Percentiles rank a stretch among this genome's conserved stretches.
Conservation (phyloP, 768 basidiomycete species). For the Boletus subcaerulescens region DNA sequence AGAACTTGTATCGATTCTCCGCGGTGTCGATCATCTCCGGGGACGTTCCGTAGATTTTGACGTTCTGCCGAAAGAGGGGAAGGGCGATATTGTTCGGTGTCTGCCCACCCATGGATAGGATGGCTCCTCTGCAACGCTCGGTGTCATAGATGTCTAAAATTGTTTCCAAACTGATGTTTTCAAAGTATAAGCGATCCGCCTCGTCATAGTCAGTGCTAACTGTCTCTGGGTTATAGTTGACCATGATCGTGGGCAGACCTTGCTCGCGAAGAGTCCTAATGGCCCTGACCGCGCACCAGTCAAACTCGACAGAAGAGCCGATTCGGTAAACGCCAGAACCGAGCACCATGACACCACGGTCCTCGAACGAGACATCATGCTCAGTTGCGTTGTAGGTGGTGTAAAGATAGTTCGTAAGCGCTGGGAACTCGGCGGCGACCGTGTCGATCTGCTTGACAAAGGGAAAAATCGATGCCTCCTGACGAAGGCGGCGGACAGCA, state of each 20-base stretch:
- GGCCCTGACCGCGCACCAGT: slow-evolving; percentile 98
- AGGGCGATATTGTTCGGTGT: slow-evolving; percentile 98
- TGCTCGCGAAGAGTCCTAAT: slow-evolving; percentile 95
- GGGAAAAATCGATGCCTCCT: slow-evolving; percentile 78
- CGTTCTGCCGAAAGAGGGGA: slow-evolving; percentile 93
- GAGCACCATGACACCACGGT: slow-evolving; percentile 94
- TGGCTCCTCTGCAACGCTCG: slow-evolving; percentile 86
- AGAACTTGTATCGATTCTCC: slow-evolving; percentile 99
- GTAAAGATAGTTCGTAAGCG: slow-evolving; percentile 98
- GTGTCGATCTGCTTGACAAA: slow-evolving; percentile 99
- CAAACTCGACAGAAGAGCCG: slow-evolving; percentile 98
- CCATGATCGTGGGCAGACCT: slow-evolving; percentile 94
- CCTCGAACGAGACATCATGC: slow-evolving; percentile 86
- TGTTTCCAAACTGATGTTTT: slow-evolving; percentile 95
- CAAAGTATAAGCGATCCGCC: slow-evolving; percentile 97
- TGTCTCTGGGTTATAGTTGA: slow-evolving; percentile 99
- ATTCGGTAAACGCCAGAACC: slow-evolving; percentile 99
- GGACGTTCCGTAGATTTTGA: slow-evolving; percentile 97
- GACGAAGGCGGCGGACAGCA: slow-evolving; percentile 85
- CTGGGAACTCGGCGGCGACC: slow-evolving; percentile 98
- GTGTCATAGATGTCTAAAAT: slow-evolving; percentile 96
- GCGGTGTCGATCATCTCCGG: slow-evolving; percentile 99
- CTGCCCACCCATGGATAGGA: slow-evolving; percentile 97
- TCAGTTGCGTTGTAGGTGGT: slow-evolving; percentile 97
- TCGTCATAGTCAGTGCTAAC: slow-evolving; percentile 99